Conservation (phyloP, 2,329 filamentous ascomycete genomes). For the Botrytis aclada region DNA sequence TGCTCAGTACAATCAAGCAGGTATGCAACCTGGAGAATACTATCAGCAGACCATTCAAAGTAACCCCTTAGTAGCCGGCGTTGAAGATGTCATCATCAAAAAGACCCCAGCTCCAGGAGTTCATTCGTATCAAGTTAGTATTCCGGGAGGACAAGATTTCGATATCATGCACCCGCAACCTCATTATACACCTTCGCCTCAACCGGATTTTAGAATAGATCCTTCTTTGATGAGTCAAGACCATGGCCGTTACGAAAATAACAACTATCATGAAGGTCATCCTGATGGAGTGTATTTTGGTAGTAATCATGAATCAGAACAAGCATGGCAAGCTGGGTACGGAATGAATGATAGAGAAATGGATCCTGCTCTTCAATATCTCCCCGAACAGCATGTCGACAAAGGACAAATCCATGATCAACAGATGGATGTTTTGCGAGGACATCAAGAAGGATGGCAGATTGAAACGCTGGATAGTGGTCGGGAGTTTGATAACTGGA, state of each 20-base stretch:
- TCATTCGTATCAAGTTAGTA: constrained; percentile 38
- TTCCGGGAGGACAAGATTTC: constrained; percentile 39
- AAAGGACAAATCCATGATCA: constrained; percentile 33
- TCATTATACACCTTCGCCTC: constrained; percentile 11
- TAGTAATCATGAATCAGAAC: constrained; percentile 27
- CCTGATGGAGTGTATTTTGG: constrained; percentile 30
- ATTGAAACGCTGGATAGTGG: constrained; percentile 34
- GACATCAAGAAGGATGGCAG: constrained; percentile 37
- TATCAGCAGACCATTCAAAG: constrained; percentile 42
- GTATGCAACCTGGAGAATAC: constrained; percentile 47
- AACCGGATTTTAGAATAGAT: constrained; percentile 32
- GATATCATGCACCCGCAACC: constrained; percentile 31
- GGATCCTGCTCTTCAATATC: constrained; percentile 28
- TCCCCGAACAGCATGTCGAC: constrained; percentile 28
- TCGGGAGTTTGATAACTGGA: constrained; percentile 38
- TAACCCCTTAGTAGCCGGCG: constrained; percentile 25
- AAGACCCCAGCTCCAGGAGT: constrained; percentile 39
- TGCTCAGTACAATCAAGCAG: constrained; percentile 44
- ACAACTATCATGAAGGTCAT: constrained; percentile 22
- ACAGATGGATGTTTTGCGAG: constrained; percentile 34
- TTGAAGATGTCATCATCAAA: constrained; percentile 46
- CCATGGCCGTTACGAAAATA: constrained; percentile 25
- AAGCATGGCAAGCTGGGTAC: constrained; percentile 26
- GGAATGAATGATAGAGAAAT: constrained; percentile 22
- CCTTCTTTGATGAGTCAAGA: constrained; percentile 32